phyloP scores from a whole-genome alignment of 1,284 basidiomycete species.

The Nidula niveotomentosa region DNA sequence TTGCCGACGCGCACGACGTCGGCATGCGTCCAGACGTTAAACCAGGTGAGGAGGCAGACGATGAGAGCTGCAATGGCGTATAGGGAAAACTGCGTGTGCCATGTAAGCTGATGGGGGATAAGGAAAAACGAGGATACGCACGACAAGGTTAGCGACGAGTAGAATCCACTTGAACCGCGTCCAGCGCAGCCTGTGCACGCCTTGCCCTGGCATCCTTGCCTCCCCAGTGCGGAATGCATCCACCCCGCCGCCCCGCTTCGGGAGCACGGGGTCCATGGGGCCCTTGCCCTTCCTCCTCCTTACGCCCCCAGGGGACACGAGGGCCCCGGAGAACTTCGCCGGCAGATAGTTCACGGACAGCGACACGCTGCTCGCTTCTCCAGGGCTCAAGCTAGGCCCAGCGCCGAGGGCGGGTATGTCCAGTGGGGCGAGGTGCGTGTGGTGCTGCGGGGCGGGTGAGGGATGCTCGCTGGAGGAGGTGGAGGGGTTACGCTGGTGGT shows the following conservation, averaged over 20 bases:
- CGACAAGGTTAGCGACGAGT: conserved; percentile 52
- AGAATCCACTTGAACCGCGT: conserved; percentile 72
- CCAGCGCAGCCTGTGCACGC: conserved; percentile 51
- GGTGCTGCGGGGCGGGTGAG: background rate
- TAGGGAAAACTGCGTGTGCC: conserved; percentile 35
- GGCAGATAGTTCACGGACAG: conserved; percentile 54
- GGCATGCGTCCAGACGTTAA: conserved; percentile 61
- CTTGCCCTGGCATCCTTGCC: conserved; percentile 43
- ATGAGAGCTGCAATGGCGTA: conserved; percentile 58
- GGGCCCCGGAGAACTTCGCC: conserved; percentile 39
- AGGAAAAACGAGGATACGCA: conserved; percentile 27
- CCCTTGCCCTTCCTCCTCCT: background rate
- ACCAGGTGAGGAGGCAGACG: conserved; percentile 61
- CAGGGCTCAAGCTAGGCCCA: background rate
- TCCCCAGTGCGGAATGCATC: conserved; percentile 58
- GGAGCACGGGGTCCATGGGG: conserved; percentile 26
- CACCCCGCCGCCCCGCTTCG: conserved; percentile 60
- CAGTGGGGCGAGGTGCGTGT: background rate
- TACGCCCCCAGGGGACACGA: background rate
- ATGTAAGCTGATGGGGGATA: background rate
- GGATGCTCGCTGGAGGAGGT: background rate
- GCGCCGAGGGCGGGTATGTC: background rate
- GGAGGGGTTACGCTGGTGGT: background rate
- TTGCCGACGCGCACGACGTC: conserved; percentile 65
- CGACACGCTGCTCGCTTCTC: conserved; percentile 14